phyloP scores from a whole-genome alignment of 495 filamentous ascomycete species.

The Aspergillus carlsbadensis region DNA sequence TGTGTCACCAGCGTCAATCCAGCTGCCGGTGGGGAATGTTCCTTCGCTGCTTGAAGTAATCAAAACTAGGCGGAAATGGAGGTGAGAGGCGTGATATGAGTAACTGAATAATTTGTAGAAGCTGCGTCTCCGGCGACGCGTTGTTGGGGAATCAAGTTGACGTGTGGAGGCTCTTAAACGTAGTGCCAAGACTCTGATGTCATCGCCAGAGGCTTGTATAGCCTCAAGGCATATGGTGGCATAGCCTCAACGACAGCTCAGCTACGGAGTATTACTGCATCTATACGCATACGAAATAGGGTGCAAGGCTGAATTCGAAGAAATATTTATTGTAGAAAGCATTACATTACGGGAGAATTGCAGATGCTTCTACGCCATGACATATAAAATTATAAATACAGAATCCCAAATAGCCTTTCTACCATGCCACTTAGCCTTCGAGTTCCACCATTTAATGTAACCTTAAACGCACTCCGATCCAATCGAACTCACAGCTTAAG shows the following conservation, averaged over 20 bases:
- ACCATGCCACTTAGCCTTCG: neutral
- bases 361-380: neutral
- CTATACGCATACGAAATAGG: no score
- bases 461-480: no score
- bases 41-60: no score
- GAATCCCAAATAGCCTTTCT: no score
- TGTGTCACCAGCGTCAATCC: neutral
- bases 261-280: no score
- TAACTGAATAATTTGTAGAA: neutral
- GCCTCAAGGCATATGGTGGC: neutral
- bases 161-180: neutral
- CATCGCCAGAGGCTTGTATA: neutral
- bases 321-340: neutral
- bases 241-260: neutral
- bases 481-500: constrained; percentile 10
- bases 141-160: neutral
- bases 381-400: no score
- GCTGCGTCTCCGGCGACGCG: neutral
- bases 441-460: no score
- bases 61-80: neutral
- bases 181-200: constrained; percentile 11
- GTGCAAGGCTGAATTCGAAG: neutral
- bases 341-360: constrained; percentile 1
- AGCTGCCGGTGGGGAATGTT: no score
- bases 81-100: neutral